These are phyloP conservation scores for Jacaranda mimosifolia DNA, from an alignment of 257 asterid genomes.

Conservation along the genomic window DNA sequence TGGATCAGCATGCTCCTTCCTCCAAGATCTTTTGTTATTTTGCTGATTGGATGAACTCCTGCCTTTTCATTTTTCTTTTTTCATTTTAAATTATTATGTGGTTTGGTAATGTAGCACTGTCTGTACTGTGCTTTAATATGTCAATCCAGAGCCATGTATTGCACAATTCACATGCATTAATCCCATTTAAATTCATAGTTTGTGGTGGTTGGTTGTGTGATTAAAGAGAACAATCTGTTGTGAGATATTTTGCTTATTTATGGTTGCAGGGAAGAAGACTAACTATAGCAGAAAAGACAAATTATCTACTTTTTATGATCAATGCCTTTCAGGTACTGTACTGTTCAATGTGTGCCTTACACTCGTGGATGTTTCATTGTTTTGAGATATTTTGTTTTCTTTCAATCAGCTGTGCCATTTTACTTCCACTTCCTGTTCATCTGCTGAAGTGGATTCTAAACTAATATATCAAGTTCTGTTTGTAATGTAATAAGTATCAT, in stretches of 20 bases:
- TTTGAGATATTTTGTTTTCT: conserved; percentile 15
- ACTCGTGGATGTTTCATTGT: not conserved
- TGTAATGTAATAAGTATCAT: not conserved
- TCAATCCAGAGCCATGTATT: conserved; percentile 20
- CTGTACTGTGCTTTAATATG: conserved; percentile 25
- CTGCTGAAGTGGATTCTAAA: conserved; percentile 22
- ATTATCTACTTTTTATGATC: conserved; percentile 95
- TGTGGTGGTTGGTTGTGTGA: conserved; percentile 18
- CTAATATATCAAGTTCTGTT: conserved; percentile 16
- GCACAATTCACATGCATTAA: conserved; percentile 24
- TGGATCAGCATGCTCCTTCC: not conserved
- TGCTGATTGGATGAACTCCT: not conserved
- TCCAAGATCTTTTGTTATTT: not conserved
- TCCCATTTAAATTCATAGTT: not conserved
- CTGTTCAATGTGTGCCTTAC: conserved; percentile 23
- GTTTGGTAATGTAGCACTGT: conserved; percentile 12
- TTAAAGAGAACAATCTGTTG: conserved; percentile 21
- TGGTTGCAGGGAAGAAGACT: conserved; percentile 88
- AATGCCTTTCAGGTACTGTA: conserved; percentile 90
- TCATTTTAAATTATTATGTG: conserved; percentile 3
- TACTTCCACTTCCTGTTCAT: not conserved
- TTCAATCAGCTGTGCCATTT: conserved; percentile 14
- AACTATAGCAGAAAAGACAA: conserved; percentile 88
- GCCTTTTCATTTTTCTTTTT: not conserved
- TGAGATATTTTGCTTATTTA: conserved; percentile 22